These are phyloP conservation scores for Zarea fungicola DNA, from an alignment of 2,329 filamentous ascomycete species.

Conservation along the genomic window DNA sequence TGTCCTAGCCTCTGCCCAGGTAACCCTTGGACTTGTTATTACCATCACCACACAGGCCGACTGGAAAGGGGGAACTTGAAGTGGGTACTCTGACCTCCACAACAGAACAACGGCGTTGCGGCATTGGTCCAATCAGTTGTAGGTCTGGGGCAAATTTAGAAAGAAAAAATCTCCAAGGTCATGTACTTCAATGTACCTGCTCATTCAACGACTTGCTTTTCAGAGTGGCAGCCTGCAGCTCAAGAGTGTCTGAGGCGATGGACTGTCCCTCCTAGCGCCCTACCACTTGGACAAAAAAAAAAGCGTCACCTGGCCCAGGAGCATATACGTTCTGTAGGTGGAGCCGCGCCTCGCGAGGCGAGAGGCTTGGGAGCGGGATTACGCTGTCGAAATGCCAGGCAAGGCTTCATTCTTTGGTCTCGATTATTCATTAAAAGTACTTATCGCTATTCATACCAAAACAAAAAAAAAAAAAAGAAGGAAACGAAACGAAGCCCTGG, in stretches of 20 bases:
- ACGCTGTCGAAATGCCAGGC: neutral
- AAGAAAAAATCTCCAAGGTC: neutral
- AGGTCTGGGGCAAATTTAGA: slow-evolving; percentile 8
- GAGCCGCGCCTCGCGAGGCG: neutral
- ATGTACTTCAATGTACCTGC: neutral
- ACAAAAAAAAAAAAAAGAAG: neutral
- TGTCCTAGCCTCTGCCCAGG: neutral
- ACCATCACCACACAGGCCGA: neutral
- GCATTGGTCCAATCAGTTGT: slow-evolving; percentile 2
- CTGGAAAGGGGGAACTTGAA: neutral
- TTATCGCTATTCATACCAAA: neutral
- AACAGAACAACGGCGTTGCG: neutral
- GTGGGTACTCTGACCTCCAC: neutral
- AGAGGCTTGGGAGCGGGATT: neutral
- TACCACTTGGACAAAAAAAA: neutral
- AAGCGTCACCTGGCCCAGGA: slow-evolving; percentile 8
- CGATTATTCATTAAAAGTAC: neutral
- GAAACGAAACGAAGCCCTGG: too few species aligned
- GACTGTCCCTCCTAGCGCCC: neutral
- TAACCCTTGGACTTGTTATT: neutral
- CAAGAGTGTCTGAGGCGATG: neutral
- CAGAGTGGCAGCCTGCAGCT: neutral
- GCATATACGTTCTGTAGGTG: neutral
- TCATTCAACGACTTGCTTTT: neutral
- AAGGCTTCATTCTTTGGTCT: neutral